A percentile compares a stretch with the other conserved stretches of the same genome.
Evolutionary conservation across 192 early-diverging fungal genomes (phyloP).

Genomic region (Pecoramyces ruminantium): DNA sequence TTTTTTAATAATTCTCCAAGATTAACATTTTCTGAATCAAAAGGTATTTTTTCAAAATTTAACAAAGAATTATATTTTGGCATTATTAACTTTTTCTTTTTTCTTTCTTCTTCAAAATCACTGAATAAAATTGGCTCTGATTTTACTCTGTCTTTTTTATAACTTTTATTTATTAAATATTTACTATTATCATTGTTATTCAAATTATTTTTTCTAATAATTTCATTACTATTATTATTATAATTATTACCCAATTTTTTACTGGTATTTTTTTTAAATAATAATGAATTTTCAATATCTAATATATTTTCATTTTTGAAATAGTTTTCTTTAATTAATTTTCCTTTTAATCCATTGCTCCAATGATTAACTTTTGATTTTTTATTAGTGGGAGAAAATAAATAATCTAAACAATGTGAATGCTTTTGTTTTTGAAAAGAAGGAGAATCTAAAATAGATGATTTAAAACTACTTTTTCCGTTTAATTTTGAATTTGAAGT

Average conservation of each 20-base stretch:
- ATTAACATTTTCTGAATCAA: background rate
- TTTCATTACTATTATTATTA: too few species aligned
- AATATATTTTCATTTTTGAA: background rate
- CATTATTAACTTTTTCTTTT: background rate
- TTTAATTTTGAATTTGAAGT: background rate
- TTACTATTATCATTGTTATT: background rate
- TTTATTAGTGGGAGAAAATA: background rate
- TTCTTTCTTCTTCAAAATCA: background rate
- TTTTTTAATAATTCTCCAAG: too few species aligned
- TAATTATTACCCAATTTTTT: too few species aligned
- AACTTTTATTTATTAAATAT: background rate
- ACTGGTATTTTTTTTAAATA: background rate
- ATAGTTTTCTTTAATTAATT: too few species aligned
- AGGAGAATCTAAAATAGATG: background rate
- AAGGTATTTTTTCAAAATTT: background rate
- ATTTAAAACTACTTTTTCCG: background rate
- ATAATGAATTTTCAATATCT: background rate
- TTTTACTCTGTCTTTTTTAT: background rate
- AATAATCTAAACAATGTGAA: background rate
- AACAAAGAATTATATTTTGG: background rate
- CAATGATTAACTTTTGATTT: background rate
- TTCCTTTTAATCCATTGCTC: background rate
- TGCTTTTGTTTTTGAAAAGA: background rate
- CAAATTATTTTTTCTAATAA: background rate
- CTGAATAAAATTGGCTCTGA: background rate